Conservation (phyloP, 2,329 filamentous ascomycete genomes). For the Penicillium sp. region DNA sequence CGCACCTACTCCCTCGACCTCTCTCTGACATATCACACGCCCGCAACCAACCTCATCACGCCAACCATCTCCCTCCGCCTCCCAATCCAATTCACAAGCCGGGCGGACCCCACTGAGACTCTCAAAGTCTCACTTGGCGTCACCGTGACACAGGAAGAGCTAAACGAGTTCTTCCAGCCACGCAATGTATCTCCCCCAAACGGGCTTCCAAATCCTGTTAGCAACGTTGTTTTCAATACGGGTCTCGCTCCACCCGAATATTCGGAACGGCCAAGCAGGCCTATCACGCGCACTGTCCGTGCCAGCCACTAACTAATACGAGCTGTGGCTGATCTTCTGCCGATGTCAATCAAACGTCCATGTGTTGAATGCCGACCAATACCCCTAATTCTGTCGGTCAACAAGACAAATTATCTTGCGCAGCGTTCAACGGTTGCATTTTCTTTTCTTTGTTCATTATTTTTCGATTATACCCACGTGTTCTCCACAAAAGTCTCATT, state of each 20-base stretch:
- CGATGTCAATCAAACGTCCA: no score
- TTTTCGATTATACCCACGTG: slow-evolving; percentile 3
- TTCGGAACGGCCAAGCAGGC: slow-evolving; percentile 8
- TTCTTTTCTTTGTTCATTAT: background rate
- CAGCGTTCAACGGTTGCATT: background rate
- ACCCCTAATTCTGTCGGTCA: slow-evolving; percentile 1
- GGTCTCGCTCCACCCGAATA: slow-evolving; percentile 19
- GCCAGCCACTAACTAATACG: background rate
- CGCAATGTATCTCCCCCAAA: slow-evolving; percentile 23
- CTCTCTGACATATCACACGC: slow-evolving; percentile 53
- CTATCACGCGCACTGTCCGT: background rate
- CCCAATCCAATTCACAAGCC: slow-evolving; percentile 43
- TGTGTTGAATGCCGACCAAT: background rate
- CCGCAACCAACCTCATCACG: slow-evolving; percentile 41
- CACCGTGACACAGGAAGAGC: slow-evolving; percentile 25
- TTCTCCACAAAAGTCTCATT: background rate
- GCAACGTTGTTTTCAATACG: slow-evolving; percentile 11
- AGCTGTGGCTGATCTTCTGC: background rate
- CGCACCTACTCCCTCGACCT: slow-evolving; percentile 61
- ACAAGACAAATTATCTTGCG: background rate
- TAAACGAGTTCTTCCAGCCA: slow-evolving; percentile 31
- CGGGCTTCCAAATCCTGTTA: background rate
- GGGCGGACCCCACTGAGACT: slow-evolving; percentile 10
- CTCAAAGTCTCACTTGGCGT: slow-evolving; percentile 13
- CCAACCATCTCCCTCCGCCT: slow-evolving; percentile 42